Percentiles rank a stretch among this genome's conserved stretches.
phyloP scores from a whole-genome alignment of 345 rosid species.

The Adansonia digitata region DNA sequence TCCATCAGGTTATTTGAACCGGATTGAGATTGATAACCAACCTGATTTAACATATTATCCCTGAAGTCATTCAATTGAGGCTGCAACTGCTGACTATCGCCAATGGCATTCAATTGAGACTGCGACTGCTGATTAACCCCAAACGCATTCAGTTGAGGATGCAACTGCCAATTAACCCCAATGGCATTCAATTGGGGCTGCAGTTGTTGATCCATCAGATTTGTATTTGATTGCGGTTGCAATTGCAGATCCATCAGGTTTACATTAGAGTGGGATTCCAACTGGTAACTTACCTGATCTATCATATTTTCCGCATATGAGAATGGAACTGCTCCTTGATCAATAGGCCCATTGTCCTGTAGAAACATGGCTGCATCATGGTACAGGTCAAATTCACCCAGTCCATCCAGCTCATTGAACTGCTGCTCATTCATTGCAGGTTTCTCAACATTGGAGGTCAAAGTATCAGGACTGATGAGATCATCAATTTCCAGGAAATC shows the following conservation, averaged over 20 bases:
- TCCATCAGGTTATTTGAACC: not conserved
- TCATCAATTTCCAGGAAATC: not conserved
- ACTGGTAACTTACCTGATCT: not conserved
- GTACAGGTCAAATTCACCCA: not conserved
- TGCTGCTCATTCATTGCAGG: not conserved
- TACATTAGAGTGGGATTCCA: not conserved
- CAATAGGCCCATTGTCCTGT: not conserved
- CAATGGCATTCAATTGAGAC: not conserved
- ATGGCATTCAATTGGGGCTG: too few species aligned
- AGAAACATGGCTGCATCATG: not conserved
- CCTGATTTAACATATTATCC: not conserved
- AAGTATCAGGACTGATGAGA: not conserved
- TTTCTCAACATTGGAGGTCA: not conserved
- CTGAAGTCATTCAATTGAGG: not conserved
- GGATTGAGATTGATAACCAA: not conserved
- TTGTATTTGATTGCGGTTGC: too few species aligned
- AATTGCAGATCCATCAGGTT: too few species aligned
- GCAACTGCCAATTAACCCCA: not conserved
- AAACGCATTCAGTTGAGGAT: not conserved
- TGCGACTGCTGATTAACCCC: constrained; percentile 7
- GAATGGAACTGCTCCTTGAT: not conserved
- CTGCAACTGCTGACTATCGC: not conserved
- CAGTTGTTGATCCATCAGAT: too few species aligned
- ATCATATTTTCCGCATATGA: not conserved
- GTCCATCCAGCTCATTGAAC: not conserved